Evolutionary conservation across 495 filamentous ascomycete species (phyloP).

Genomic region (Neurospora sp.): DNA sequence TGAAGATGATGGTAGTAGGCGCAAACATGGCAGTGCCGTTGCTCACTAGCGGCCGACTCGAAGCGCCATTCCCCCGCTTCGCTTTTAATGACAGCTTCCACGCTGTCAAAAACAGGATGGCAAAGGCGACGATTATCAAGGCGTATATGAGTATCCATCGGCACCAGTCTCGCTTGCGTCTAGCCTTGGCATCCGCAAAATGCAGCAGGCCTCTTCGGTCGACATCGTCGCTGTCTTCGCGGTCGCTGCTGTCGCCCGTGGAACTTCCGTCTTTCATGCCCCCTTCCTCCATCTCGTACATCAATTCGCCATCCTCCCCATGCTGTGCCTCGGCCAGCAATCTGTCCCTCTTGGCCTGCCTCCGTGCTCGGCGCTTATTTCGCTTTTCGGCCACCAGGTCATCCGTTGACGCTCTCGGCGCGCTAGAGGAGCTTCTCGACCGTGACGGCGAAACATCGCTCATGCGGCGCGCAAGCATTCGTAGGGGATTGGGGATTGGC

Average conservation of each 20-base stretch:
- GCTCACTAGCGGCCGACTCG: constrained; percentile 31
- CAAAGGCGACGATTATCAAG: constrained; percentile 40
- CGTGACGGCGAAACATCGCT: constrained; percentile 20
- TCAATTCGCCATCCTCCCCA: constrained; percentile 62
- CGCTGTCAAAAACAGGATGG: constrained; percentile 38
- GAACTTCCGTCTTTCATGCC: constrained; percentile 54
- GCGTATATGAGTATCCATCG: constrained; percentile 45
- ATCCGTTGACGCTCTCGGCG: constrained; percentile 19
- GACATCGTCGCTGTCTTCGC: constrained; percentile 43
- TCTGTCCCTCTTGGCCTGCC: constrained; percentile 38
- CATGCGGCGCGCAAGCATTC: constrained; percentile 23
- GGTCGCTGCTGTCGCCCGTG: constrained; percentile 44
- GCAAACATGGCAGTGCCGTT: constrained; percentile 81
- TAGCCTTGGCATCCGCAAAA: constrained; percentile 33
- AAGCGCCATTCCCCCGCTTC: background rate
- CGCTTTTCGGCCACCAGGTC: constrained; percentile 42
- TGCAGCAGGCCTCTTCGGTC: constrained; percentile 37
- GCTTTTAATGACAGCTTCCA: constrained; percentile 36
- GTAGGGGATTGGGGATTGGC: constrained; percentile 37
- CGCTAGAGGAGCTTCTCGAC: constrained; percentile 20
- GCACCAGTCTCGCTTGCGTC: constrained; percentile 31
- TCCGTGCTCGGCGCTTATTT: constrained; percentile 25
- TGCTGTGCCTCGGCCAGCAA: constrained; percentile 38
- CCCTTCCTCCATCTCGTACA: constrained; percentile 86
- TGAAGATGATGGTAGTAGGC: constrained; percentile 88